phyloP scores from a whole-genome alignment of 2,329 filamentous ascomycete species.

The Colletotrichum sp. region DNA sequence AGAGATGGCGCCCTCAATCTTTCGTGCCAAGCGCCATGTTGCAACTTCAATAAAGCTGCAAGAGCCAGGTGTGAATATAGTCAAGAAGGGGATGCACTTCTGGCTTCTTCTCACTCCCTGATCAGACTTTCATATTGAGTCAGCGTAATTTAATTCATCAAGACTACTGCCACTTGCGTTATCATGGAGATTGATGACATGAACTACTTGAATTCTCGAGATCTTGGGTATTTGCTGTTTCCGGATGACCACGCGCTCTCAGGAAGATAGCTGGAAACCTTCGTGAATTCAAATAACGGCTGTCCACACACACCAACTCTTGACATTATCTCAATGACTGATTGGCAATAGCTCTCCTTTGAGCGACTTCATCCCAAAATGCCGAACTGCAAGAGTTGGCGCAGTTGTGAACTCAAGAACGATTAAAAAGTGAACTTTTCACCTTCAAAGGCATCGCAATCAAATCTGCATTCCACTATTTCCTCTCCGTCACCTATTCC shows the following conservation, averaged over 20 bases:
- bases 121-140: background rate
- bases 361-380: background rate
- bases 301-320: background rate
- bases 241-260: background rate
- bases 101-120: background rate
- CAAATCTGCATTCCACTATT: background rate
- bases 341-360: background rate
- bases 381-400: background rate
- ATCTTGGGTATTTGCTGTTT: background rate
- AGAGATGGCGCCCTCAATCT: background rate
- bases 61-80: background rate
- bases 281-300: background rate
- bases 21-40: background rate
- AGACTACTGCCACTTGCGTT: background rate
- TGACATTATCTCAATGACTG: background rate
- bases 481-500: background rate
- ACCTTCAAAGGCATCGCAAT: background rate
- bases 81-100: background rate
- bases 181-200: background rate
- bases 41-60: background rate
- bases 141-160: background rate
- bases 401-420: background rate
- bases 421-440: background rate
- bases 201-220: background rate
- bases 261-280: background rate